Base-by-base conservation (phyloP, 2,329 filamentous ascomycete species). In the Aspergillus terreus region DNA sequence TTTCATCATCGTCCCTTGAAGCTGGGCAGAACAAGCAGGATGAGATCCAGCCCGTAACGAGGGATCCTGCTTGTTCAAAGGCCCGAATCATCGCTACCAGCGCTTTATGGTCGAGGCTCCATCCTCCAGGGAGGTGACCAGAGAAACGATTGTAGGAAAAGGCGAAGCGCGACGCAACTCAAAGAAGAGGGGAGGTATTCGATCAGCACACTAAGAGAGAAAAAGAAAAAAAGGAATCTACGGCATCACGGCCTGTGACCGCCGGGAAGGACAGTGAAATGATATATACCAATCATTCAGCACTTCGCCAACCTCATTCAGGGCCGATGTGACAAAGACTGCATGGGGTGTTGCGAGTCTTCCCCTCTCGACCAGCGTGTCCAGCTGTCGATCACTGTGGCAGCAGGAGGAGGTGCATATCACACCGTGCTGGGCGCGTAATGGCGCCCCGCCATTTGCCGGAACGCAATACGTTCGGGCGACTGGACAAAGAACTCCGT, bases 61-160 rank as follows among this genome's bases (percentile, higher is more conserved):
- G 57, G 59, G 69, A 70, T 55, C 66, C 69, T 61, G 67, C 70
- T 65, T 68, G 69, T 61, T 70, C 66, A 50, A 68, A 60, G 64
- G 60, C 64, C 56, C 62, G 60, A 57, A 59, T 64, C 61, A 68
- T 70, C 47, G 66, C 68, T 66, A 56, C 66, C 64, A 63, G 63
- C 63, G 66, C 66, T 62, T 59, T 44, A 53, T 47, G 51, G 47
- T 54, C 51, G 49, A 55, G 56, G 60, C 55, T 60, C 64, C 65
- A 68, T 69, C 52, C 54, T 61, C 59, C 58, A 58, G 23, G 44
- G 48, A 54, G 42, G 32, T 44, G 46, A 21, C 25, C 35, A 32
- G 27, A 46, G 44, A 46, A 32, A 44, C 45, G 25, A 54, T 47
- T 51, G 42, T 43, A 49, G 41, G 27, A 47, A 23, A 47, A 41